Evolutionary conservation across 2,329 filamentous ascomycete species (phyloP).

Genomic region (Trichoderma polysporum): DNA sequence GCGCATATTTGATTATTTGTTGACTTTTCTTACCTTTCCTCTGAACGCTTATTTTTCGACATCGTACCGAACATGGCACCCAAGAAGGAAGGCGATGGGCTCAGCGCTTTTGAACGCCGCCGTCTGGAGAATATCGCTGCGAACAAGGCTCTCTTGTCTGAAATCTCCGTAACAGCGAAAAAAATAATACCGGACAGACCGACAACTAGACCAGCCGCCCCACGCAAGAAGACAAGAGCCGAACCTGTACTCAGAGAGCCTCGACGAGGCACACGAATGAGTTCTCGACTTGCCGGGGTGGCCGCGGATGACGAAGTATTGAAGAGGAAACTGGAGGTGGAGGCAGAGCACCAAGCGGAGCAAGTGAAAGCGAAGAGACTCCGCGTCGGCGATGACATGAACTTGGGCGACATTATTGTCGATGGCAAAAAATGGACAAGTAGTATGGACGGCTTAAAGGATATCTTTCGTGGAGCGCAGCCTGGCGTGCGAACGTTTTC

Average conservation of each 20-base stretch:
- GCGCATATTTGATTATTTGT: background rate
- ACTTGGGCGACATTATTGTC: constrained; percentile 74
- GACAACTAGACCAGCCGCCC: constrained; percentile 43
- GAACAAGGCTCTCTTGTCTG: constrained; percentile 77
- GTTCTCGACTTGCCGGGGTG: constrained; percentile 57
- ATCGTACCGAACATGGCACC: constrained; percentile 42
- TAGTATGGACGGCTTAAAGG: constrained; percentile 63
- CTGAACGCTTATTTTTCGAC: background rate
- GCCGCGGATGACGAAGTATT: constrained; percentile 47
- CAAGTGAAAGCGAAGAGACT: constrained; percentile 57
- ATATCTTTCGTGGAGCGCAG: constrained; percentile 64
- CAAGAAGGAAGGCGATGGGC: constrained; percentile 42
- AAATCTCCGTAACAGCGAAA: constrained; percentile 70
- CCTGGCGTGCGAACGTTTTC: constrained; percentile 84
- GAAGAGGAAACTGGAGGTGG: constrained; percentile 53
- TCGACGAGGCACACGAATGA: constrained; percentile 54
- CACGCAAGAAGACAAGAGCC: constrained; percentile 32
- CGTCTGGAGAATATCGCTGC: constrained; percentile 83
- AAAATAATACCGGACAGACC: constrained; percentile 61
- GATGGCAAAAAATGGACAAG: constrained; percentile 75
- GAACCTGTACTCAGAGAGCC: constrained; percentile 50
- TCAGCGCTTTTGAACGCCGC: constrained; percentile 85
- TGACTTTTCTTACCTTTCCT: background rate
- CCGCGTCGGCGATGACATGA: constrained; percentile 58
- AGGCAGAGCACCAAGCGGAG: constrained; percentile 43